A percentile compares a stretch with the other conserved stretches of the same genome.
phyloP scores from a whole-genome alignment of 495 filamentous ascomycete genomes.

The Neurospora sp. region DNA sequence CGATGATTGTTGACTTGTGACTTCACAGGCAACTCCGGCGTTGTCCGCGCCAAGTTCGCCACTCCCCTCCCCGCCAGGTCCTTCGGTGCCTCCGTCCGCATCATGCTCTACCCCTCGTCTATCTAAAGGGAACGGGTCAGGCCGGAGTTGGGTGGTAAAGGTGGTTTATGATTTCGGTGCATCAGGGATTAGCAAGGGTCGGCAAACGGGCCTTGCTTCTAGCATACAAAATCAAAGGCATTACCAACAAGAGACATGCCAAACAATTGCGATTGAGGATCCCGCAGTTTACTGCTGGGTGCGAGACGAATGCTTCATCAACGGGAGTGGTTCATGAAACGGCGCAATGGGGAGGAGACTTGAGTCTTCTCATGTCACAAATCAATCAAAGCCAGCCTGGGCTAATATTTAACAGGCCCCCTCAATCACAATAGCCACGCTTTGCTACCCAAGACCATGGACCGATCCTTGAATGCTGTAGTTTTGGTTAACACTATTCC shows the following conservation, averaged over 20 bases:
- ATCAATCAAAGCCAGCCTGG: conserved; percentile 15
- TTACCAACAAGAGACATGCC: conserved; percentile 30
- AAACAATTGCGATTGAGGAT: conserved; percentile 21
- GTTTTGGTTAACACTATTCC: neutral
- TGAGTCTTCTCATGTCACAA: conserved; percentile 10
- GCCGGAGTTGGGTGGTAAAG: conserved; percentile 44
- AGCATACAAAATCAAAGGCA: conserved; percentile 33
- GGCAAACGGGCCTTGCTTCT: conserved; percentile 33
- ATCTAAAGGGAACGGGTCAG: conserved; percentile 39
- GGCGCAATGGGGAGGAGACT: conserved; percentile 8
- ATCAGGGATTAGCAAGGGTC: conserved; percentile 43
- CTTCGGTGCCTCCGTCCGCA: conserved; percentile 91
- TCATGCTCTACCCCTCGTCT: conserved; percentile 96
- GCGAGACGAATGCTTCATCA: conserved; percentile 13
- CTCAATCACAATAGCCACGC: neutral
- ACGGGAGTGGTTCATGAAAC: conserved; percentile 9
- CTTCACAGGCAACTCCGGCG: conserved; percentile 76
- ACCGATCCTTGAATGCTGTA: neutral
- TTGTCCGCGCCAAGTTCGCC: conserved; percentile 93
- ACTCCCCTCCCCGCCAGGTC: conserved; percentile 87
- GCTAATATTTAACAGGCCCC: conserved; percentile 5
- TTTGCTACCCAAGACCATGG: neutral
- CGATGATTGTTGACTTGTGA: conserved; percentile 7
- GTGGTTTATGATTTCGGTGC: conserved; percentile 46
- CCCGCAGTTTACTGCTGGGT: conserved; percentile 14